phyloP scores from a whole-genome alignment of 257 asterid species.

The Sherardia arvensis region DNA sequence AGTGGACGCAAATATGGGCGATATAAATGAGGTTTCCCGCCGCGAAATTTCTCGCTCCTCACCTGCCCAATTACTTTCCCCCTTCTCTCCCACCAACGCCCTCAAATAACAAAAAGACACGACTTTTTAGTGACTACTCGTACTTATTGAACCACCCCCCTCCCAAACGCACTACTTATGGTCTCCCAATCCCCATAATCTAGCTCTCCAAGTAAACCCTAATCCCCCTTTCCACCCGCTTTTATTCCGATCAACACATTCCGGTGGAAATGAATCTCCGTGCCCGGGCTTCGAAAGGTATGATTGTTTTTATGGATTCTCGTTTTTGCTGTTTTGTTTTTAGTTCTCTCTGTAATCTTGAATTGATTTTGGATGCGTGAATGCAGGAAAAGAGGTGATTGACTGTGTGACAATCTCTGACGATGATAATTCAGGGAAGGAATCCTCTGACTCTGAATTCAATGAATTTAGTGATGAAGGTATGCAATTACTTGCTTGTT shows the following conservation, averaged over 20 bases:
- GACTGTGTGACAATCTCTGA: not conserved
- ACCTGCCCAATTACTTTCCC: not conserved
- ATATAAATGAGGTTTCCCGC: constrained; percentile 9
- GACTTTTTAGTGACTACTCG: constrained; percentile 2
- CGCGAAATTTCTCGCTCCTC: constrained; percentile 1
- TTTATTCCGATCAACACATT: not conserved
- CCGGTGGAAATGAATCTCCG: constrained; percentile 12
- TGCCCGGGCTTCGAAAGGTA: constrained; percentile 12
- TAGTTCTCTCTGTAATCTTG: not conserved
- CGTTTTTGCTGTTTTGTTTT: too few species aligned
- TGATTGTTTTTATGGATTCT: not conserved
- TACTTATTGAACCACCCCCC: not conserved
- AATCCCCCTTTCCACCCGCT: not conserved
- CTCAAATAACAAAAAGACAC: not conserved
- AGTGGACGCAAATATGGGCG: not conserved
- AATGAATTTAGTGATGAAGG: not conserved
- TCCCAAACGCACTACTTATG: not conserved
- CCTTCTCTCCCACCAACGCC: not conserved
- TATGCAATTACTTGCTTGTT: not conserved
- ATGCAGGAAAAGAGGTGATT: constrained; percentile 9
- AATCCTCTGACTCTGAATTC: constrained; percentile 10
- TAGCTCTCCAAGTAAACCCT: not conserved
- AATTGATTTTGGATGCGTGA: not conserved
- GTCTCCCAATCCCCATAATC: not conserved
- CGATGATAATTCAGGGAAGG: not conserved